These are phyloP conservation scores for Pythium periplocum DNA, from an alignment of 352 stramenopile species.

Conservation along the genomic window DNA sequence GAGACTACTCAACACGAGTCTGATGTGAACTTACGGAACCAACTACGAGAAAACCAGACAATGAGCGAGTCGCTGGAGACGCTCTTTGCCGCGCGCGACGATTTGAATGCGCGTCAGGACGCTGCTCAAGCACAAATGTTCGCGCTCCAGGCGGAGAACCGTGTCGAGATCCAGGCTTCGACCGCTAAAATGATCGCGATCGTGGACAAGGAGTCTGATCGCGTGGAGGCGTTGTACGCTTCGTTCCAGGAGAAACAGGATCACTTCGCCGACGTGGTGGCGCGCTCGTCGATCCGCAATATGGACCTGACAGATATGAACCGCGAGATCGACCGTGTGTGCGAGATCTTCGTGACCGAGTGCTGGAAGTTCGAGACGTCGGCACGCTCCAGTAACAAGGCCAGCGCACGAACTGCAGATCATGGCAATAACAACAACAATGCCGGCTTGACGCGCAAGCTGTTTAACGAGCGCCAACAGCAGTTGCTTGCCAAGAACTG, in stretches of 20 bases:
- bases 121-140: constrained; percentile 58
- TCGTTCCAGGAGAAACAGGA: constrained; percentile 82
- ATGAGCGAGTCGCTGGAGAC: constrained; percentile 34
- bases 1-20: constrained; percentile 55
- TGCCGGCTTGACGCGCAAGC: constrained; percentile 29
- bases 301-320: constrained; percentile 79
- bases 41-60: constrained; percentile 50
- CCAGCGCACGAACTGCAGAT: constrained; percentile 25
- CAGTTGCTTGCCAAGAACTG: constrained; percentile 72
- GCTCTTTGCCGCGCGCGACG: constrained; percentile 39
- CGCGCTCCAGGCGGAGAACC: constrained; percentile 63
- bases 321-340: constrained; percentile 71
- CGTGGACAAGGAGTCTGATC: constrained; percentile 77
- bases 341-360: constrained; percentile 73
- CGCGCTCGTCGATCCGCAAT: constrained; percentile 73
- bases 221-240: constrained; percentile 70
- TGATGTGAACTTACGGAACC: constrained; percentile 45
- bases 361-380: constrained; percentile 88
- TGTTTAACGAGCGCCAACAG: constrained; percentile 80
- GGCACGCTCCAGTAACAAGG: constrained; percentile 47
- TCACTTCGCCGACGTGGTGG: constrained; percentile 71
- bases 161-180: constrained; percentile 62
- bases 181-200: constrained; percentile 58
- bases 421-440: constrained; percentile 36
- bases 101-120: constrained; percentile 50